These are phyloP conservation scores for Eimeria necatrix DNA, from an alignment of 169 alveolate genomes.

Conservation along the genomic window DNA sequence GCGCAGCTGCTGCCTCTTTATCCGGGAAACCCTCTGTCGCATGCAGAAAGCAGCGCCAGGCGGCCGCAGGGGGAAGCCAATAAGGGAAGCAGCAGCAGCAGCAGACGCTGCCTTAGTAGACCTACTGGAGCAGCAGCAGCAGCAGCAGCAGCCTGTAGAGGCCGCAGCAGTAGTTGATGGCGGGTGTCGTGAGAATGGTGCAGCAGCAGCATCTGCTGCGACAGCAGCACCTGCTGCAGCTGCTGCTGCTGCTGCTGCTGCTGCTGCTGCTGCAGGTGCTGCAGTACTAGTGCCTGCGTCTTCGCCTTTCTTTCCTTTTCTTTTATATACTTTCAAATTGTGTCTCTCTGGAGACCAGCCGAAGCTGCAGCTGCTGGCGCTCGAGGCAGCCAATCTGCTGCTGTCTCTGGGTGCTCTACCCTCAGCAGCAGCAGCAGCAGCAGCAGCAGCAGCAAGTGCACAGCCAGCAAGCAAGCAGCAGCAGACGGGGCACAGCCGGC, in stretches of 20 bases:
- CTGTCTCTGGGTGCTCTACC: not conserved
- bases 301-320: not conserved
- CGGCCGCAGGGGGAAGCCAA: not conserved
- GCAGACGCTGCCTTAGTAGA: not conserved
- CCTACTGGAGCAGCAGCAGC: conserved; percentile 18
- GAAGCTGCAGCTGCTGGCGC: conserved; percentile 16
- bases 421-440: not conserved
- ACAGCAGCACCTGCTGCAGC: not conserved
- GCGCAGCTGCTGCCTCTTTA: not conserved
- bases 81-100: conserved; percentile 27
- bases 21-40: not conserved
- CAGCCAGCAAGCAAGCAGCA: not conserved
- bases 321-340: not conserved
- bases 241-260: not conserved
- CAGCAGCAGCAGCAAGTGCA: not conserved
- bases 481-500: not conserved
- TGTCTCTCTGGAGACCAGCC: not conserved
- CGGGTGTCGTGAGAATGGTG: no score
- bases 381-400: not conserved
- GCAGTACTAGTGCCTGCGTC: not conserved
- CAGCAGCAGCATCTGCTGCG: not conserved
- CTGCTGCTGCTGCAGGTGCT: no score
- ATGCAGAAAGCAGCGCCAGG: not conserved
- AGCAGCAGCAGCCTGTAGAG: not conserved
- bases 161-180: not conserved